Conservation (phyloP, 2,329 filamentous ascomycete genomes). For the Hansfordia pulvinata region DNA sequence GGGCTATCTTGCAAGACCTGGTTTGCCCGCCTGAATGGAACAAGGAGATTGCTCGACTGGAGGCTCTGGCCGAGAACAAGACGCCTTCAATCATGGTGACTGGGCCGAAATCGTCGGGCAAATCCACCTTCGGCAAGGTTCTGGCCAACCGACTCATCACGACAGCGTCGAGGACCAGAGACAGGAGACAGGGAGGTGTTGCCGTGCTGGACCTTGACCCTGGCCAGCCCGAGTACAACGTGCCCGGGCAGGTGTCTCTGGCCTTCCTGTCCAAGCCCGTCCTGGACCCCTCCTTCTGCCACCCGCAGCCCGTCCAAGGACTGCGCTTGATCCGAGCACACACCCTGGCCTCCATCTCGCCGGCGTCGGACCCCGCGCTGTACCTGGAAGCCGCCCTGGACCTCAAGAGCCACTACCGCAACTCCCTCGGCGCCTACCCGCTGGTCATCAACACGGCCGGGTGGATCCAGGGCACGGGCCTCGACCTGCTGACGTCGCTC, state of each 20-base stretch:
- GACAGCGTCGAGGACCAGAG: slow-evolving; percentile 14
- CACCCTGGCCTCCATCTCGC: slow-evolving; percentile 49
- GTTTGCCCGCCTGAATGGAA: slow-evolving; percentile 48
- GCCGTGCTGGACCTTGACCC: slow-evolving; percentile 65
- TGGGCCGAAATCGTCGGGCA: slow-evolving; percentile 60
- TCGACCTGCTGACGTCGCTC: slow-evolving; percentile 48
- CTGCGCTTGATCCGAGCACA: slow-evolving; percentile 43
- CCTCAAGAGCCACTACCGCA: slow-evolving; percentile 44
- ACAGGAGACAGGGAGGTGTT: slow-evolving; percentile 19
- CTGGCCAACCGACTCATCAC: slow-evolving; percentile 56
- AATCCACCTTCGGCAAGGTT: slow-evolving; percentile 59
- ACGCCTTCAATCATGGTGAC: slow-evolving; percentile 41
- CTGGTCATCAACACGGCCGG: slow-evolving; percentile 63
- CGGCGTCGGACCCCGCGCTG: slow-evolving; percentile 51
- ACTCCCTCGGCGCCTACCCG: slow-evolving; percentile 29
- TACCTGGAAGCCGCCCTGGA: slow-evolving; percentile 52
- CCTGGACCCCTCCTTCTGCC: slow-evolving; percentile 54
- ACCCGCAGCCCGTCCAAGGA: slow-evolving; percentile 25
- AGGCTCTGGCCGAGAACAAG: slow-evolving; percentile 18
- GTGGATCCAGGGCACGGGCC: slow-evolving; percentile 58
- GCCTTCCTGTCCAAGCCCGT: slow-evolving; percentile 46
- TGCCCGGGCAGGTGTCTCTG: slow-evolving; percentile 57
- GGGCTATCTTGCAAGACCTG: slow-evolving; percentile 36
- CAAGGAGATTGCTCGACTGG: slow-evolving; percentile 35
- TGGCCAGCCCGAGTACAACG: slow-evolving; percentile 61